Evolutionary conservation across 2,329 filamentous ascomycete genomes (phyloP), one percentile per base, ranked within the genome.

Genomic region (Colletotrichum sp.): DNA sequence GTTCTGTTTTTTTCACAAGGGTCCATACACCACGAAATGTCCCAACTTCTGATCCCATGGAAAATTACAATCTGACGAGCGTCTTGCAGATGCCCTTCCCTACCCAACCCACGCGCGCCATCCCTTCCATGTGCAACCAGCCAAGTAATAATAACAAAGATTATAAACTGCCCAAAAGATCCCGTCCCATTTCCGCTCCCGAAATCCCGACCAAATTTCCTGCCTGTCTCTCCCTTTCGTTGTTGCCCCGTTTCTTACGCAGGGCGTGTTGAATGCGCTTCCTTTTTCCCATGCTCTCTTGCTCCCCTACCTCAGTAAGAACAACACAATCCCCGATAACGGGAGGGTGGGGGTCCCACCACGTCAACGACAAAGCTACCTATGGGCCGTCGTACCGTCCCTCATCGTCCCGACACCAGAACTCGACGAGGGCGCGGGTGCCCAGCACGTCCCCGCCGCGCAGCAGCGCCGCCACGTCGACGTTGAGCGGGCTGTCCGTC

Each of bases 401-500:
- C 77, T 86, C 84, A 9, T 79, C 79, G 47, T 81, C 84, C 21
- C 79, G 79, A 43, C 90, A 93, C 87, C 93, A 96, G 78, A 91
- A 93, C 83, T 93, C 89, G 57, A 96, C 93, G 80, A 97, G 84
- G 74, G 89, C 88, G 78, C 93, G 87, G 18, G 94, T 92, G 0
- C 91, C 94, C 16, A 95, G 81, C 27, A 83, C 82, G 83, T 96
- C 94, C 6, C 93, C 94, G 36, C 87, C 88, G 75, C 93, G 86
- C 75, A 95, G 80, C 79, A 97, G 84, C 77, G 91, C 91, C 69
- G 94, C 94, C 36, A 95, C 88, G 82, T 97, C 94, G 31, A 97
- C 89, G 82, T 96, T 96, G 75, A 97, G 86, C 78, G 94, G 94
- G 77, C 90, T 93, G 79, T 96, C 93, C 61, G 91, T 88, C 81